phyloP scores from a whole-genome alignment of 495 filamentous ascomycete genomes.

The Aspergillus indologenus region DNA sequence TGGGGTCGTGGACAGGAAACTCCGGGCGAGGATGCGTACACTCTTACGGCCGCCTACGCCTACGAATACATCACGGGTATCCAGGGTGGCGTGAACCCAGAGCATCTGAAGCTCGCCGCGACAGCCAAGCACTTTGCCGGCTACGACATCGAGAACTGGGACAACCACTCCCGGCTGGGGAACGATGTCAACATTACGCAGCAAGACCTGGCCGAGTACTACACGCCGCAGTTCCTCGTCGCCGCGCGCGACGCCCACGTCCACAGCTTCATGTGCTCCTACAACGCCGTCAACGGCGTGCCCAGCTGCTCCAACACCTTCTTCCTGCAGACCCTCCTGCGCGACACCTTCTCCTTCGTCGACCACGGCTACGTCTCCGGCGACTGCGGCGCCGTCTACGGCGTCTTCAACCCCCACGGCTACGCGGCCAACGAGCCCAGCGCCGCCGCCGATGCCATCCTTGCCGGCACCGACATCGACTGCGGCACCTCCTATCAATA shows the following conservation, averaged over 20 bases:
- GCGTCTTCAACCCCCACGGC: slow-evolving; percentile 54
- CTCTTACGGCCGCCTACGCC: slow-evolving; percentile 50
- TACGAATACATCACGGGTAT: slow-evolving; percentile 59
- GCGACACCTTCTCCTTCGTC: slow-evolving; percentile 45
- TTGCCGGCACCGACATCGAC: slow-evolving; percentile 60
- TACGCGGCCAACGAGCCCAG: slow-evolving; percentile 44
- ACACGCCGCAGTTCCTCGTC: slow-evolving; percentile 34
- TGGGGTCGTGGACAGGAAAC: slow-evolving; percentile 65
- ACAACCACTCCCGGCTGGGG: slow-evolving; percentile 48
- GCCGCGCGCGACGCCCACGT: slow-evolving; percentile 52
- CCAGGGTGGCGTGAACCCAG: slow-evolving; percentile 49
- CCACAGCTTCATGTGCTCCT: slow-evolving; percentile 58
- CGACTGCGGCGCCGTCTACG: slow-evolving; percentile 58
- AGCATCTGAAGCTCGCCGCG: slow-evolving; percentile 53
- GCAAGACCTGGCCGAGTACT: slow-evolving; percentile 57
- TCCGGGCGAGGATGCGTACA: slow-evolving; percentile 53
- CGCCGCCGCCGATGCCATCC: slow-evolving; percentile 53
- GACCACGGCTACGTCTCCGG: slow-evolving; percentile 55
- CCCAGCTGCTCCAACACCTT: slow-evolving; percentile 55
- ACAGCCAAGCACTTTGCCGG: slow-evolving; percentile 65
- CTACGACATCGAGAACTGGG: slow-evolving; percentile 64
- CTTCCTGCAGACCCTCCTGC: slow-evolving; percentile 55
- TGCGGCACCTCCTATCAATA: slow-evolving; percentile 57
- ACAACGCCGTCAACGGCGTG: slow-evolving; percentile 60
- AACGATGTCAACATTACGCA: slow-evolving; percentile 54